These are phyloP conservation scores for Calonectria honghensis DNA, from an alignment of 2,329 filamentous ascomycete species.

Conservation along the genomic window DNA sequence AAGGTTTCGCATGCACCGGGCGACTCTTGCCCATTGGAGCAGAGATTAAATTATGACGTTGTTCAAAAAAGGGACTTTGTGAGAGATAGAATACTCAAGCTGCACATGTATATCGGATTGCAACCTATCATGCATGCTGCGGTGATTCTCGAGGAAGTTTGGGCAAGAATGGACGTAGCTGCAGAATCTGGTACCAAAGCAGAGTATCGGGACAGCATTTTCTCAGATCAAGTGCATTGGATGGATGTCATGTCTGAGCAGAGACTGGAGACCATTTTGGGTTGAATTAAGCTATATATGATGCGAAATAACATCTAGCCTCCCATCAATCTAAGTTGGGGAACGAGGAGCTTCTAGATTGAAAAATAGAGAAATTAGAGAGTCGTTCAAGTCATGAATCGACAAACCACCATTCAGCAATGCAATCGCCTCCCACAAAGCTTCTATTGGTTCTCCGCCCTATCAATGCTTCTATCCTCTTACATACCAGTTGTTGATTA, in stretches of 20 bases:
- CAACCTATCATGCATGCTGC: slow-evolving; percentile 31
- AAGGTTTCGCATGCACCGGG: neutral
- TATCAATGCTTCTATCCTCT: neutral
- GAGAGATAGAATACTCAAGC: neutral
- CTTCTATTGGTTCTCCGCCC: neutral
- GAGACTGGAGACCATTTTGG: slow-evolving; percentile 42
- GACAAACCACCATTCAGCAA: too few relatives aligned
- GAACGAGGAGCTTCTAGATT: too few relatives aligned
- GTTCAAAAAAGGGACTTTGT: slow-evolving; percentile 35
- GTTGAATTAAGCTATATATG: slow-evolving; percentile 17
- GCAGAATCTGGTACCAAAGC: neutral
- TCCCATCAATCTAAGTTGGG: too few relatives aligned
- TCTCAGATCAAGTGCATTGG: slow-evolving; percentile 34
- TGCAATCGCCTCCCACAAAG: neutral
- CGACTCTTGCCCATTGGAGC: neutral
- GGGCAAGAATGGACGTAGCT: slow-evolving; percentile 40
- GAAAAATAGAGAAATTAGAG: too few relatives aligned
- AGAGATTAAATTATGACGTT: neutral
- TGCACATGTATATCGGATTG: slow-evolving; percentile 34
- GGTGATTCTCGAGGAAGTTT: slow-evolving; percentile 41
- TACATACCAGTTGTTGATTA: neutral
- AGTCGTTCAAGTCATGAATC: too few relatives aligned
- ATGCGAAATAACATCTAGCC: too few relatives aligned
- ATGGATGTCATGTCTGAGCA: slow-evolving; percentile 44
- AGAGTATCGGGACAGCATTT: neutral